Conservation (phyloP, 192 early-diverging fungal genomes). For the Phycomyces blakesleeanus region DNA sequence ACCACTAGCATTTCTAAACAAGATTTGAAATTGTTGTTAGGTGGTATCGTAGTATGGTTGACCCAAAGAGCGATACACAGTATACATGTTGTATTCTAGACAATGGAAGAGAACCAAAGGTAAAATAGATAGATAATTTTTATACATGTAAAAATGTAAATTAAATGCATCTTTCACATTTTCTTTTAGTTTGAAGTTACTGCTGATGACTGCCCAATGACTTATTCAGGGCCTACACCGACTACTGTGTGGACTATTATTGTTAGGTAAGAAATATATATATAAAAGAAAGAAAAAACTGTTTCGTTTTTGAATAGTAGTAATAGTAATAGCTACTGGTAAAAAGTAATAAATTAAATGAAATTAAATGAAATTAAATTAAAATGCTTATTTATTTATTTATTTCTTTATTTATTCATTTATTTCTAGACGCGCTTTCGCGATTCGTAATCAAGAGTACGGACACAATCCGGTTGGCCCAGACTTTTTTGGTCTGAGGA, state of each 20-base stretch:
- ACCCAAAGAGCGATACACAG: constrained; percentile 43
- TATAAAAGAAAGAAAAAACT: too few relatives aligned
- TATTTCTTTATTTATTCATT: neutral
- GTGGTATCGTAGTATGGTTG: constrained; percentile 55
- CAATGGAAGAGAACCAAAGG: constrained; percentile 65
- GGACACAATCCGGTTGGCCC: constrained; percentile 81
- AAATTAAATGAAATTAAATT: neutral
- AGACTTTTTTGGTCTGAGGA: constrained; percentile 88
- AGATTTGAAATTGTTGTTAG: constrained; percentile 17
- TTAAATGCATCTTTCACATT: neutral
- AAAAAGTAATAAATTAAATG: constrained; percentile 1
- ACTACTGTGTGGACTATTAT: constrained; percentile 87
- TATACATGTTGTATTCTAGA: constrained; percentile 80
- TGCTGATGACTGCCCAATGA: constrained; percentile 68
- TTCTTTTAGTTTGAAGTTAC: constrained; percentile 67
- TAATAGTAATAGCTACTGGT: too few relatives aligned
- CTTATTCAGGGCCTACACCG: constrained; percentile 58
- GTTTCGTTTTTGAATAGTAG: too few relatives aligned
- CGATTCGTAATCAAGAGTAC: constrained; percentile 73
- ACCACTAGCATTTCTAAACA: neutral
- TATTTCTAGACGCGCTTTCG: constrained; percentile 56
- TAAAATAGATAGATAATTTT: neutral
- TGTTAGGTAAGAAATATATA: too few relatives aligned
- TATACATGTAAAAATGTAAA: neutral
- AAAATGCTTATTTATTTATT: constrained; percentile 4